Evolutionary conservation across 345 rosid genomes (phyloP).

Genomic region (Hirschfeldia incana): DNA sequence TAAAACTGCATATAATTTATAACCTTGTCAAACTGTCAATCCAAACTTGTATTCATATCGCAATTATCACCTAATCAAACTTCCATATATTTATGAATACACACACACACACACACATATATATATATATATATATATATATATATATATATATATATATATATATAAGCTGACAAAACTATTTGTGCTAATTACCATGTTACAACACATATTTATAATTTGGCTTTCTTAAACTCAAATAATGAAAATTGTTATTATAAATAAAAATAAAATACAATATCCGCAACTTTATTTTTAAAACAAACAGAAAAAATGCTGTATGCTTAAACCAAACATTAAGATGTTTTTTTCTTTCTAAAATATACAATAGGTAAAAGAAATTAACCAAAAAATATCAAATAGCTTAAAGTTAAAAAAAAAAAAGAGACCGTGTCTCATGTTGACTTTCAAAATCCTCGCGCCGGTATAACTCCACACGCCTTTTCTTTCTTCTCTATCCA

Average conservation of each 20-base stretch:
- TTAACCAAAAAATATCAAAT: background rate
- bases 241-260: background rate
- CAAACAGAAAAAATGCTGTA: background rate
- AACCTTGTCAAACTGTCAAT: background rate
- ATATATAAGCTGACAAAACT: background rate
- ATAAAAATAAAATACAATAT: background rate
- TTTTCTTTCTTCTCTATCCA: constrained; percentile 22
- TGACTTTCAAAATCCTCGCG: constrained; percentile 34
- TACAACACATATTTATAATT: background rate
- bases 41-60: background rate
- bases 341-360: background rate
- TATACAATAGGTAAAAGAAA: background rate
- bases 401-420: background rate
- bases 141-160: no score
- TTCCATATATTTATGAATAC: background rate
- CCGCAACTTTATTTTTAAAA: background rate
- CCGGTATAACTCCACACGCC: constrained; percentile 42
- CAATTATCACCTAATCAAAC: background rate
- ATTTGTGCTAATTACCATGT: background rate
- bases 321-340: background rate
- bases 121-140: no score
- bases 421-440: constrained; percentile 33
- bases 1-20: background rate
- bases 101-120: no score
- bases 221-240: background rate